A percentile compares a stretch with the other conserved stretches of the same genome.
Evolutionary conservation across 1,284 basidiomycete genomes (phyloP).

Genomic region (Tremellales sp.): DNA sequence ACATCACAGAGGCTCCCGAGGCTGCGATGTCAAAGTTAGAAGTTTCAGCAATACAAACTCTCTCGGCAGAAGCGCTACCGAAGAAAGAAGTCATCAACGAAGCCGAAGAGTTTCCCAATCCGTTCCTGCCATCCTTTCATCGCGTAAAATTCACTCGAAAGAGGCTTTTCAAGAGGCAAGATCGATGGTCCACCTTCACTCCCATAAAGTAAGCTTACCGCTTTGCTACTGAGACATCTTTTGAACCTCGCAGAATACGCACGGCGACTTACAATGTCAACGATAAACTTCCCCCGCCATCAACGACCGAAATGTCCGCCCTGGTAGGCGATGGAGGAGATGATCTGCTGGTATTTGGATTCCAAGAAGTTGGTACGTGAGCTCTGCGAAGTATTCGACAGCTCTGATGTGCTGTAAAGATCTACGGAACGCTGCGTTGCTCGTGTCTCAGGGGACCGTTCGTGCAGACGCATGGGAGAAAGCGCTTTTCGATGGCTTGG

Average conservation of each 20-base stretch:
- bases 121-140: constrained; percentile 28
- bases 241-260: constrained; percentile 24
- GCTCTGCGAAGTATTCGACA: background rate
- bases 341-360: constrained; percentile 42
- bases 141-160: constrained; percentile 31
- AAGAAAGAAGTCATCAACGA: constrained; percentile 1
- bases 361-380: constrained; percentile 40
- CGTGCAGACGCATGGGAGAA: constrained; percentile 57
- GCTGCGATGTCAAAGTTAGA: background rate
- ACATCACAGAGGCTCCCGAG: background rate
- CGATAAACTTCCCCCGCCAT: constrained; percentile 37
- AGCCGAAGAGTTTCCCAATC: constrained; percentile 28
- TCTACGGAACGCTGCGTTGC: constrained; percentile 33
- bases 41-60: background rate
- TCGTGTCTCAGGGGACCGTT: constrained; percentile 37
- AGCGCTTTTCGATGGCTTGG: constrained; percentile 53
- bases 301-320: constrained; percentile 34
- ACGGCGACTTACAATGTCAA: constrained; percentile 45
- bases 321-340: constrained; percentile 35
- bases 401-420: constrained; percentile 18
- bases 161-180: constrained; percentile 27
- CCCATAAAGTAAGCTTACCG: constrained; percentile 14
- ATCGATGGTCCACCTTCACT: constrained; percentile 27
- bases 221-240: background rate
- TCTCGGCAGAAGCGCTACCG: no score